phyloP scores from a whole-genome alignment of 2,329 filamentous ascomycete genomes.

The Fusarium avenaceum region DNA sequence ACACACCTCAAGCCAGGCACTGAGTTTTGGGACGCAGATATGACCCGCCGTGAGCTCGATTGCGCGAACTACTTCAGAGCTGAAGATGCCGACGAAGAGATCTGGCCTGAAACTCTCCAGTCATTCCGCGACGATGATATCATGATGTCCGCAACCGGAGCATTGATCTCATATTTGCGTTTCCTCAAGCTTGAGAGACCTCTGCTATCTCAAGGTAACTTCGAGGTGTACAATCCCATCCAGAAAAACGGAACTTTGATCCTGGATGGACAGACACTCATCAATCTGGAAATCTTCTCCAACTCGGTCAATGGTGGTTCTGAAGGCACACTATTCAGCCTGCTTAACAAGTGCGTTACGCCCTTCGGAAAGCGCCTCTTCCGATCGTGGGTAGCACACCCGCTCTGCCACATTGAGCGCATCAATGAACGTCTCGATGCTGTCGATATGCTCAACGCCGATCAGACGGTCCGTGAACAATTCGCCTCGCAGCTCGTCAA shows the following conservation, averaged over 20 bases:
- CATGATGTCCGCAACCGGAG: conserved; percentile 91
- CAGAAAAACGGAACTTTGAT: conserved; percentile 90
- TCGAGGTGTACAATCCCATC: conserved; percentile 92
- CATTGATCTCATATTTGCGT: conserved; percentile 86
- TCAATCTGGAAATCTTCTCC: conserved; percentile 97
- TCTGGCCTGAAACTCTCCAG: conserved; percentile 82
- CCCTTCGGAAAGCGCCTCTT: conserved; percentile 97
- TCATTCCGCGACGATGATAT: conserved; percentile 82
- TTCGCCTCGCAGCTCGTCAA: conserved; percentile 90
- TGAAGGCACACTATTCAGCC: conserved; percentile 88
- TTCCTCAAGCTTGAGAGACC: conserved; percentile 90
- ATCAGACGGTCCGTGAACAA: conserved; percentile 83
- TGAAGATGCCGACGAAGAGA: conserved; percentile 67
- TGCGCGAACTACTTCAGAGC: conserved; percentile 82
- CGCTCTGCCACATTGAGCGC: conserved; percentile 84
- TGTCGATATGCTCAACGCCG: conserved; percentile 90
- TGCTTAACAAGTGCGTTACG: conserved; percentile 94
- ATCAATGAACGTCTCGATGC: conserved; percentile 97
- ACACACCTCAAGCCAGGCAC: conserved; percentile 88
- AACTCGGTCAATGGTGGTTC: conserved; percentile 89
- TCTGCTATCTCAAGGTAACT: conserved; percentile 89
- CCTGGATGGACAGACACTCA: conserved; percentile 93
- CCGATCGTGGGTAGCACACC: conserved; percentile 97
- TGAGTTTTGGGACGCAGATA: conserved; percentile 93
- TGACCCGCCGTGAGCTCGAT: conserved; percentile 83